phyloP scores from a whole-genome alignment of 768 basidiomycete genomes.

The Pilatotrama ljubarskyi region DNA sequence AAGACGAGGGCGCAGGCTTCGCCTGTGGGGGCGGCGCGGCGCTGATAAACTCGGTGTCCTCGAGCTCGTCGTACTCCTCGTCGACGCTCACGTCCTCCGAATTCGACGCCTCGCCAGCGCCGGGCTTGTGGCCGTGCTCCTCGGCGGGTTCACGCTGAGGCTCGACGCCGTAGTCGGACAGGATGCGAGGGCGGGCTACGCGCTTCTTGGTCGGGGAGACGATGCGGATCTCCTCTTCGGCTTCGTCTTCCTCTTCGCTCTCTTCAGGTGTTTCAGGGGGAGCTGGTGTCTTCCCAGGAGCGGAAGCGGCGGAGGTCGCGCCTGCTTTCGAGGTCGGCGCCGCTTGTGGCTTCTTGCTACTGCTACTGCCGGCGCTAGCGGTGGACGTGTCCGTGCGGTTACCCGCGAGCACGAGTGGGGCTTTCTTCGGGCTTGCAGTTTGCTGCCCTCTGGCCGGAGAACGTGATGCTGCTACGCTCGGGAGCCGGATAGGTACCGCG shows the following conservation, averaged over 20 bases:
- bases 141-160: slow-evolving; percentile 4
- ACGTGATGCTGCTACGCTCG: not conserved
- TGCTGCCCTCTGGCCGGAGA: not conserved
- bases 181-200: slow-evolving; percentile 11
- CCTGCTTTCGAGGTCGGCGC: not conserved
- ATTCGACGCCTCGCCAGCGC: not conserved
- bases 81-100: not conserved
- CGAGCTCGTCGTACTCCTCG: slow-evolving; percentile 10
- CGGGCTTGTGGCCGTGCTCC: too few species aligned
- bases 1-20: not conserved
- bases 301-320: not conserved
- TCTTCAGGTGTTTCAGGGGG: not conserved
- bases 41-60: slow-evolving; percentile 4
- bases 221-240: slow-evolving; percentile 17
- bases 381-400: not conserved
- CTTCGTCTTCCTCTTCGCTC: slow-evolving; percentile 14
- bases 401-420: not conserved
- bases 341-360: not conserved
- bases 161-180: slow-evolving; percentile 15
- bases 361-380: too few species aligned
- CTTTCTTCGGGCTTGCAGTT: not conserved
- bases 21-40: not conserved
- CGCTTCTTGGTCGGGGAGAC: slow-evolving; percentile 18
- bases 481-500: not conserved
- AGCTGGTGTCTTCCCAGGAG: not conserved